Conservation (phyloP, 495 filamentous ascomycete genomes). For the Annulohypoxylon stygium region DNA sequence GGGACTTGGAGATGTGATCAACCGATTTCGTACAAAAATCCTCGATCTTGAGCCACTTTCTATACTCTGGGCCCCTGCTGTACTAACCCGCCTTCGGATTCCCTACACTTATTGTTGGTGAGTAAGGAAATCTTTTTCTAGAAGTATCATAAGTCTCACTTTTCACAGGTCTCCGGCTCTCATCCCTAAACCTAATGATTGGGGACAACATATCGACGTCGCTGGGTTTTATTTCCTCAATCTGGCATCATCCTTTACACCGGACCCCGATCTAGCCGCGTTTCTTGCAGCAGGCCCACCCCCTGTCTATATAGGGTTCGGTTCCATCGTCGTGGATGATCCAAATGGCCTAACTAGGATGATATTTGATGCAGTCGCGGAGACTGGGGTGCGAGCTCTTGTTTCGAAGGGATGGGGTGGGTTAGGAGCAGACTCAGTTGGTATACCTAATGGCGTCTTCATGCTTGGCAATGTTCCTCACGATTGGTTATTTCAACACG, state of each 20-base stretch:
- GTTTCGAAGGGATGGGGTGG: conserved; percentile 88
- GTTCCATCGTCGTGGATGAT: conserved; percentile 84
- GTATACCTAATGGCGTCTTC: conserved; percentile 75
- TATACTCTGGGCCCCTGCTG: conserved; percentile 73
- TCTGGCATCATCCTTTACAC: conserved; percentile 72
- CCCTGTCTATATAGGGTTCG: conserved; percentile 86
- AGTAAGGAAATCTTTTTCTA: conserved; percentile 24
- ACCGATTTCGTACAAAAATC: conserved; percentile 74
- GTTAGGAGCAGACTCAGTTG: conserved; percentile 71
- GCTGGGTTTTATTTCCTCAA: conserved; percentile 82
- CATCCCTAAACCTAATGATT: conserved; percentile 83
- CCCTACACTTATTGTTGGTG: conserved; percentile 85
- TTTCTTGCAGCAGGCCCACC: conserved; percentile 77
- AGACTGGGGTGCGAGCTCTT: conserved; percentile 76
- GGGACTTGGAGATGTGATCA: conserved; percentile 81
- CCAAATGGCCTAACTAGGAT: conserved; percentile 73
- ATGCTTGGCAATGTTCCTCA: conserved; percentile 84
- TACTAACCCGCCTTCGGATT: conserved; percentile 73
- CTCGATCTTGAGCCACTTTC: conserved; percentile 76
- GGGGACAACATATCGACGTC: conserved; percentile 77
- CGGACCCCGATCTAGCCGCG: conserved; percentile 68
- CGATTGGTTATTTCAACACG: conserved; percentile 83
- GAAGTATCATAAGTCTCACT: conserved; percentile 34
- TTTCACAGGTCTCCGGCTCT: conserved; percentile 70
- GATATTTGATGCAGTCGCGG: conserved; percentile 76